Evolutionary conservation across 345 rosid genomes (phyloP), one percentile per base, ranked within the genome.

Genomic region (Citrus australasica): DNA sequence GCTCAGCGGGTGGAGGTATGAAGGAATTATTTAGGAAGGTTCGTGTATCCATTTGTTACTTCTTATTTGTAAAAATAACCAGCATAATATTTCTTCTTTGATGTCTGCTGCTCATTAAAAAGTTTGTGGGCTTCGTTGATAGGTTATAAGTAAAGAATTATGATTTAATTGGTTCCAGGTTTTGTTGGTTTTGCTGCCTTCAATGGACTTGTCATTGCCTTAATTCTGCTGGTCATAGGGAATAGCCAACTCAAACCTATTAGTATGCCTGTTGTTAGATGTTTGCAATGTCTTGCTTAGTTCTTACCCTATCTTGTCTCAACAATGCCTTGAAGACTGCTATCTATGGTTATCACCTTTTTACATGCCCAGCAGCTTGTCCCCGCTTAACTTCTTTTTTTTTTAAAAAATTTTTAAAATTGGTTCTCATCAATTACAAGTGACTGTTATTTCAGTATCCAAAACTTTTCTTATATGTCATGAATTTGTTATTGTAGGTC

Each of bases 1-100:
- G 97, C 82, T 93, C 99, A 67, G 99, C 99, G 1, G 99, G 99
- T 80, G 97, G 99, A 78, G 99, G 99, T 60, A 97, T 97, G 99
- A 97, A 97, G 84, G 98, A 93, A 87, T 87, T 97, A 75, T 97
- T 97, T 81, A 89, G 99, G 87, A 97, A 93, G 98, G 99, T 96
- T 83, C 58, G 85, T 35, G 68, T 40, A 66, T 61, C 51, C 67
- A 61, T 66, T 73, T 14, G 19, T 48, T 48, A 25, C 59, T 40
- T 14, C 63, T 74, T 74, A 16, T 75, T 75, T 63, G 8, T 48
- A 70, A 73, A 40, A 10, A 61, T 69, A n/a, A 75, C 48, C 61
- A n/a, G 53, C 24, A 30, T 53, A 19, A 17, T 53, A 13, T 64
- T n/a, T 28, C 60, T 63, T 61, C 66, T 6, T 71, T 61, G 76